Evolutionary conservation across 352 stramenopile species (phyloP).

Genomic region (Phytophthora europaea): DNA sequence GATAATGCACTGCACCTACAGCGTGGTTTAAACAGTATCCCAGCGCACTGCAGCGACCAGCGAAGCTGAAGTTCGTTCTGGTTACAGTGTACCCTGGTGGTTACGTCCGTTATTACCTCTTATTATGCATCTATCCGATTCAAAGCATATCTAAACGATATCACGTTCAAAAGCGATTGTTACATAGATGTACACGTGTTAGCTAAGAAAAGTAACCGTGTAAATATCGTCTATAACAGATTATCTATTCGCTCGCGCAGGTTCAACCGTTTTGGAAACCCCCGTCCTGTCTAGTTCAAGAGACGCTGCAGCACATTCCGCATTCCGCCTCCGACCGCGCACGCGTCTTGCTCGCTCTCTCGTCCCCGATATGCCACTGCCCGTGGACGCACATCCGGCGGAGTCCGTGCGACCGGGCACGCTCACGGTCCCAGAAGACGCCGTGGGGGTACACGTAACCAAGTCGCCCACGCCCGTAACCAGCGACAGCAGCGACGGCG

Average conservation of each 20-base stretch:
- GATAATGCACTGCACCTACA: not conserved
- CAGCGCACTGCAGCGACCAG: not conserved
- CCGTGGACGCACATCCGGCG: conserved; percentile 21
- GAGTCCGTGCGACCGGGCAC: conserved; percentile 31
- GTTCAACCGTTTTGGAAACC: conserved; percentile 35
- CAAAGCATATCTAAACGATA: not conserved
- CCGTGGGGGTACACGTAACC: conserved; percentile 24
- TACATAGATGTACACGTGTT: not conserved
- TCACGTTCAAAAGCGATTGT: no score
- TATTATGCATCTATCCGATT: not conserved
- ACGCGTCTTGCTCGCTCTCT: not conserved
- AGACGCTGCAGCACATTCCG: conserved; percentile 19
- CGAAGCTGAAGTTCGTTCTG: conserved; percentile 1
- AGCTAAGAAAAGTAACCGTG: not conserved
- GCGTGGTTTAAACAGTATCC: not conserved
- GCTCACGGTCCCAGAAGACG: conserved; percentile 27
- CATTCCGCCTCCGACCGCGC: conserved; percentile 15
- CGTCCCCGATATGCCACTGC: conserved; percentile 32
- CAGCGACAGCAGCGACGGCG: conserved; percentile 39
- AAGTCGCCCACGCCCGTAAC: conserved; percentile 37
- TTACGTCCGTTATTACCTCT: not conserved
- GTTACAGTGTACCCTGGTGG: not conserved
- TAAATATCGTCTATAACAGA: not conserved
- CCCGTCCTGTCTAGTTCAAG: conserved; percentile 10
- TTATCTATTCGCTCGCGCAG: conserved; percentile 5